A percentile compares a stretch with the other conserved stretches of the same genome.
phyloP scores from a whole-genome alignment of 2,329 filamentous ascomycete species.

The Lizonia empirigonia region DNA sequence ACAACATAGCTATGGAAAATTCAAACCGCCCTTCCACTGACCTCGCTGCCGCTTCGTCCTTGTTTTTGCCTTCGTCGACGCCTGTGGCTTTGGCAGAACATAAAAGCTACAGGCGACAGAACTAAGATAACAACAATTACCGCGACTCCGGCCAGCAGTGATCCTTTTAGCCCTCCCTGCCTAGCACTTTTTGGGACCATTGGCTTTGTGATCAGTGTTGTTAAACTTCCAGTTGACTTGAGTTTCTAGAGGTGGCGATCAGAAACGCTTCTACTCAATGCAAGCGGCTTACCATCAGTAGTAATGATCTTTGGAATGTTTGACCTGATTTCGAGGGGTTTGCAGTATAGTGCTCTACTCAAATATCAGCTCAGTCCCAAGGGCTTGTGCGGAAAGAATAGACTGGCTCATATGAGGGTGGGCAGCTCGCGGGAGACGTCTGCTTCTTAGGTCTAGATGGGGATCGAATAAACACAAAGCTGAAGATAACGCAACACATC shows the following conservation, averaged over 20 bases:
- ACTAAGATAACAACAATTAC: not conserved
- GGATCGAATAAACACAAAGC: not conserved
- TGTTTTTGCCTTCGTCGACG: not conserved
- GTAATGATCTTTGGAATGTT: not conserved
- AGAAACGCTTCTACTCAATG: not conserved
- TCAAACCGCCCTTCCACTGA: not conserved
- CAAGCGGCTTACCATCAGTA: not conserved
- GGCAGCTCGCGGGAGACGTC: not conserved
- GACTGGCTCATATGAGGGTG: not conserved
- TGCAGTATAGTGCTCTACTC: not conserved
- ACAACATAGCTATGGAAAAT: not conserved
- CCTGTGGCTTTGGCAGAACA: not conserved
- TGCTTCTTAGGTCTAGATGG: not conserved
- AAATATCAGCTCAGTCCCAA: not conserved
- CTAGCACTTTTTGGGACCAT: not conserved
- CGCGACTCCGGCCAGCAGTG: not conserved
- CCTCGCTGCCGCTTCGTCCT: not conserved
- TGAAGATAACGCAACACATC: not conserved
- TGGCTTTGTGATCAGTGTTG: not conserved
- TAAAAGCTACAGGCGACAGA: not conserved
- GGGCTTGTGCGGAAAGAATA: not conserved
- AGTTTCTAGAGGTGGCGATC: not conserved
- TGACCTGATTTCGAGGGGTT: not conserved
- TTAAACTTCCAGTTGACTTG: not conserved
- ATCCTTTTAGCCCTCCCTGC: not conserved